These are phyloP conservation scores for Aquilaria agallochum DNA, from an alignment of 441 rosid genomes.

Conservation along the genomic window DNA sequence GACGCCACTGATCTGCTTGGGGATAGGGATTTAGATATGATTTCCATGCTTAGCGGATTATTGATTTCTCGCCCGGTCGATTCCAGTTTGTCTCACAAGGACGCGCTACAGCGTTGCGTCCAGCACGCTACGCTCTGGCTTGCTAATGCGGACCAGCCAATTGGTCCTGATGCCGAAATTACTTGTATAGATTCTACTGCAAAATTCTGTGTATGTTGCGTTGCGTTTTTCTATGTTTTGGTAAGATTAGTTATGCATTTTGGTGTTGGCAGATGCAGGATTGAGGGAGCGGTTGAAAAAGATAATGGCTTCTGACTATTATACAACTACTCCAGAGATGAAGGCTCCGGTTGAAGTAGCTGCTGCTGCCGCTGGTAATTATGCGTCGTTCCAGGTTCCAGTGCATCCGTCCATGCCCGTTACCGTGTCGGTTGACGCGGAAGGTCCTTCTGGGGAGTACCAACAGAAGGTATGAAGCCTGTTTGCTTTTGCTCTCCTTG, in stretches of 20 bases:
- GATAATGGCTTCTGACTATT: conserved; percentile 82
- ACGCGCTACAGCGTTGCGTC: conserved; percentile 65
- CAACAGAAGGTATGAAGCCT: conserved; percentile 39
- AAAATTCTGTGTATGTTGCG: not conserved
- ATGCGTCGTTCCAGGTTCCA: conserved; percentile 54
- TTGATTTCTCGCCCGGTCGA: conserved; percentile 69
- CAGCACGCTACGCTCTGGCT: conserved; percentile 76
- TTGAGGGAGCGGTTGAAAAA: conserved; percentile 69
- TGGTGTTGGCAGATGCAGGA: conserved; percentile 43
- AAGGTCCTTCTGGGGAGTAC: conserved; percentile 27
- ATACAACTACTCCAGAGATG: conserved; percentile 74
- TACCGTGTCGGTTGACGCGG: conserved; percentile 29
- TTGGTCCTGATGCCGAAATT: conserved; percentile 41
- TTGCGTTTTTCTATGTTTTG: not conserved
- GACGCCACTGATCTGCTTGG: conserved; percentile 77
- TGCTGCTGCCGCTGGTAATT: conserved; percentile 54
- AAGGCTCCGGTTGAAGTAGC: conserved; percentile 74
- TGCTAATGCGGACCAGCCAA: conserved; percentile 46
- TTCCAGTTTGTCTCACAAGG: conserved; percentile 67
- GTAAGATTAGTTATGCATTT: not conserved
- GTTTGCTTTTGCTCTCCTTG: conserved; percentile 2
- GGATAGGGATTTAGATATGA: conserved; percentile 72
- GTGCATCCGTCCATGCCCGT: conserved; percentile 30
- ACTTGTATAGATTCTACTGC: conserved; percentile 43
- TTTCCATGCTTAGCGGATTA: conserved; percentile 53